Conservation (phyloP, 495 filamentous ascomycete species). For the Geoglossum glabrum region DNA sequence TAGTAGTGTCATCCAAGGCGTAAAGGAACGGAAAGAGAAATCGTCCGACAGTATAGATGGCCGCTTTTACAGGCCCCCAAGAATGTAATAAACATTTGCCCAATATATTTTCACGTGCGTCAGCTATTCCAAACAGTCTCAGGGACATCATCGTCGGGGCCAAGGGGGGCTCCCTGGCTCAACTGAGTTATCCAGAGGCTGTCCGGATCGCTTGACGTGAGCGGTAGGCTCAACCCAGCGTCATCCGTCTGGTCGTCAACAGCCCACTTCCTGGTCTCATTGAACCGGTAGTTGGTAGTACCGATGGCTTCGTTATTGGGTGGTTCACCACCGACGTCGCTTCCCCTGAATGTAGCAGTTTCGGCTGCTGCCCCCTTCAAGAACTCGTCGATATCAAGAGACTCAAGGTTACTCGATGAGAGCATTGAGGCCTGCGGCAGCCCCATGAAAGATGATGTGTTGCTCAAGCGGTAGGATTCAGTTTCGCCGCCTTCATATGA, state of each 20-base stretch:
- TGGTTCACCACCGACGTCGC: background rate
- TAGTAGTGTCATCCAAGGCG: background rate
- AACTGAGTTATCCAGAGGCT: background rate
- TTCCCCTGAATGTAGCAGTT: background rate
- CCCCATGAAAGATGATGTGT: conserved; percentile 4
- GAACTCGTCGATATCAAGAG: conserved; percentile 7
- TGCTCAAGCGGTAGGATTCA: conserved; percentile 4
- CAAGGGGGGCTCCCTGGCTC: background rate
- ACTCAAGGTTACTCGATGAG: conserved; percentile 4
- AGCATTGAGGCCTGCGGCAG: conserved; percentile 4
- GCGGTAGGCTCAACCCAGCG: background rate
- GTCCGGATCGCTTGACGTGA: background rate
- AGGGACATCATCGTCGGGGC: background rate
- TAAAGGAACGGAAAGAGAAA: background rate
- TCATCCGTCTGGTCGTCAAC: background rate
- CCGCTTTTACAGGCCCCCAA: background rate
- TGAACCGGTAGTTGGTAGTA: background rate
- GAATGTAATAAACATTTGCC: background rate
- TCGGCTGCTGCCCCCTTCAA: conserved; percentile 1
- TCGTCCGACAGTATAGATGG: background rate
- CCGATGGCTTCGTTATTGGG: background rate
- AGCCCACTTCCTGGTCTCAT: background rate
- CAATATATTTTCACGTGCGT: background rate
- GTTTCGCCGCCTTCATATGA: conserved; percentile 5
- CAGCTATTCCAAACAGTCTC: background rate